These are phyloP conservation scores for Beta corolliflora DNA, from an alignment of 179 eudicot species.

Conservation along the genomic window DNA sequence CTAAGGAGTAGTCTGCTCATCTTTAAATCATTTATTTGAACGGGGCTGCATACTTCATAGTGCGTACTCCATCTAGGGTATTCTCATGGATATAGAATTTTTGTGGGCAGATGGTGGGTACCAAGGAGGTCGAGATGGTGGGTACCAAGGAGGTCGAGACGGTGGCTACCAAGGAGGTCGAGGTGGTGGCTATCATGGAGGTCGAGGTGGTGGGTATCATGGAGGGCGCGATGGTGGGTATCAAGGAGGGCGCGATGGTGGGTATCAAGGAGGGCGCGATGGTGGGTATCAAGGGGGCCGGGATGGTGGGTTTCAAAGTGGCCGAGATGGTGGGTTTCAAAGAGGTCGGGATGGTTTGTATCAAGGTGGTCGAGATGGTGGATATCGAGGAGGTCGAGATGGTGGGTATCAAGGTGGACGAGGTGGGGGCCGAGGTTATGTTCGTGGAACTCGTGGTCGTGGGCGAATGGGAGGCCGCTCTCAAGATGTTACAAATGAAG, in stretches of 20 bases:
- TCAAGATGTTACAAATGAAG: slow-evolving; percentile 35
- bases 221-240: background rate
- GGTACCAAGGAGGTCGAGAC: background rate
- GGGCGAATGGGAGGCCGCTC: slow-evolving; percentile 59
- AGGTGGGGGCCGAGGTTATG: slow-evolving; percentile 47
- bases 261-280: slow-evolving; percentile 8
- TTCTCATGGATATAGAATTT: slow-evolving; percentile 9
- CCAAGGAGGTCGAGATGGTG: too few relatives aligned
- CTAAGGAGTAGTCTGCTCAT: background rate
- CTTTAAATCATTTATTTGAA: background rate
- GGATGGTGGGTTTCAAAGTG: slow-evolving; percentile 12
- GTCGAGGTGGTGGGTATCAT: background rate
- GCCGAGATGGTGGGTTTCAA: slow-evolving; percentile 14
- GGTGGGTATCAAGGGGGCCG: slow-evolving; percentile 29
- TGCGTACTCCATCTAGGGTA: background rate
- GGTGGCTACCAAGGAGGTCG: background rate
- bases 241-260: slow-evolving; percentile 24
- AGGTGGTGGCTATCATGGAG: background rate
- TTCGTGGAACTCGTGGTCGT: slow-evolving; percentile 38
- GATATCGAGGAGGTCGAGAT: slow-evolving; percentile 33
- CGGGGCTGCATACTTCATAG: background rate
- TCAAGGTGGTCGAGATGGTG: slow-evolving; percentile 15
- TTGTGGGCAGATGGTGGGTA: too few relatives aligned
- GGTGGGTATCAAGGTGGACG: slow-evolving; percentile 13
- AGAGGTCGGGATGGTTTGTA: slow-evolving; percentile 10